These are phyloP conservation scores for Yamadazyma atlantica DNA, from an alignment of 1,139 yeast genomes.

Conservation along the genomic window DNA sequence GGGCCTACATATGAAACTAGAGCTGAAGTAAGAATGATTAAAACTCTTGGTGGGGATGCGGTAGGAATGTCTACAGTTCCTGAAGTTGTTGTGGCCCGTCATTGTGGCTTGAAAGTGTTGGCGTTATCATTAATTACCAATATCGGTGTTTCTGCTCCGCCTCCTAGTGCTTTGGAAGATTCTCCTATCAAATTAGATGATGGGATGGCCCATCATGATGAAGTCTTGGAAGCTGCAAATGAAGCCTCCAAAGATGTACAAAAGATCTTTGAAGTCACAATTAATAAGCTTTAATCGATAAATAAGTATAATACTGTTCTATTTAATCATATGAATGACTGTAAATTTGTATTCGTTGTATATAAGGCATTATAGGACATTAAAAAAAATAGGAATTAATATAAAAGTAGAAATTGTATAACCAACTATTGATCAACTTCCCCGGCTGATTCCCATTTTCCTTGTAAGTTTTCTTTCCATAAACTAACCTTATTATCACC, in stretches of 20 bases:
- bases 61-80: slow-evolving; percentile 99
- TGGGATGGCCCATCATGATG: slow-evolving; percentile 88
- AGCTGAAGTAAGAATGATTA: slow-evolving; percentile 83
- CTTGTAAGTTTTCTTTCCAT: slow-evolving; percentile 94
- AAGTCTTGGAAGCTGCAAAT: slow-evolving; percentile 81
- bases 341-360: slow-evolving; percentile 1
- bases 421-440: slow-evolving; percentile 83
- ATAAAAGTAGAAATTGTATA: slow-evolving; percentile 1
- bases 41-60: slow-evolving; percentile 81
- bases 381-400: not conserved
- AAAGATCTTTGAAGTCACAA: slow-evolving; percentile 61
- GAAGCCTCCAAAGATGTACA: slow-evolving; percentile 82
- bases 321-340: no score
- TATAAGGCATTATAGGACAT: slow-evolving; percentile 3
- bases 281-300: slow-evolving; percentile 39
- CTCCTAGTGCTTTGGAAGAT: slow-evolving; percentile 68
- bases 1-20: slow-evolving; percentile 95
- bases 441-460: slow-evolving; percentile 96
- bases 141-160: slow-evolving; percentile 70
- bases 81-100: slow-evolving; percentile 90
- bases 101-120: slow-evolving; percentile 74
- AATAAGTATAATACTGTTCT: not conserved
- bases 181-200: slow-evolving; percentile 55
- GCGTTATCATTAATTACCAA: slow-evolving; percentile 89
- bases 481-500: slow-evolving; percentile 94